phyloP scores from a whole-genome alignment of 1,284 basidiomycete species.

The Ustilago loliicola region DNA sequence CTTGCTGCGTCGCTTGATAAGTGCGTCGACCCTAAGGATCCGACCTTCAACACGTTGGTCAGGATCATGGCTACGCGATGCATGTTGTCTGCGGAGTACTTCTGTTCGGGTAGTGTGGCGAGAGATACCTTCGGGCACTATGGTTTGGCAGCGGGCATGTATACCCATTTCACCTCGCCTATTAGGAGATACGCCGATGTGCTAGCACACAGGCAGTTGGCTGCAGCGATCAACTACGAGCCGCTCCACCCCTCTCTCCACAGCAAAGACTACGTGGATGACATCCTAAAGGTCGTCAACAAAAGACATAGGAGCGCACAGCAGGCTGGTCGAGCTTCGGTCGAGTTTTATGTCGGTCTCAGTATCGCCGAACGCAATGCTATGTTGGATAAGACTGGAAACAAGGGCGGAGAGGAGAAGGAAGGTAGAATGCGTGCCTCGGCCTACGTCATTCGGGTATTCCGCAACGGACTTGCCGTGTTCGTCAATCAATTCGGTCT shows the following conservation, averaged over 20 bases:
- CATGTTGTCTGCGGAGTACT: slow-evolving; percentile 98
- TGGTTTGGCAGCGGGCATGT: slow-evolving; percentile 94
- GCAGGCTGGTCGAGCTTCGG: slow-evolving; percentile 93
- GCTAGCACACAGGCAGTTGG: slow-evolving; percentile 91
- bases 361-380: slow-evolving; percentile 76
- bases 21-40: slow-evolving; percentile 78
- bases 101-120: slow-evolving; percentile 92
- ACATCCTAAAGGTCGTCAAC: slow-evolving; percentile 88
- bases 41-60: slow-evolving; percentile 94
- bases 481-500: slow-evolving; percentile 94
- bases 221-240: slow-evolving; percentile 87
- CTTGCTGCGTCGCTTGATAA: slow-evolving; percentile 90
- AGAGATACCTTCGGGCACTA: slow-evolving; percentile 96
- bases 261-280: slow-evolving; percentile 89
- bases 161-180: slow-evolving; percentile 89
- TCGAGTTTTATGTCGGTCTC: slow-evolving; percentile 96
- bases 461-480: slow-evolving; percentile 93
- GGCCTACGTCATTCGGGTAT: slow-evolving; percentile 93
- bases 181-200: slow-evolving; percentile 77
- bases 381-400: slow-evolving; percentile 55
- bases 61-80: slow-evolving; percentile 99
- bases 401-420: not conserved
- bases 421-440: slow-evolving; percentile 48
- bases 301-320: slow-evolving; percentile 94
- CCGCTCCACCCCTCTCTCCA: slow-evolving; percentile 88